phyloP scores from a whole-genome alignment of 1,139 yeast species.

The Arxiozyma bovina region DNA sequence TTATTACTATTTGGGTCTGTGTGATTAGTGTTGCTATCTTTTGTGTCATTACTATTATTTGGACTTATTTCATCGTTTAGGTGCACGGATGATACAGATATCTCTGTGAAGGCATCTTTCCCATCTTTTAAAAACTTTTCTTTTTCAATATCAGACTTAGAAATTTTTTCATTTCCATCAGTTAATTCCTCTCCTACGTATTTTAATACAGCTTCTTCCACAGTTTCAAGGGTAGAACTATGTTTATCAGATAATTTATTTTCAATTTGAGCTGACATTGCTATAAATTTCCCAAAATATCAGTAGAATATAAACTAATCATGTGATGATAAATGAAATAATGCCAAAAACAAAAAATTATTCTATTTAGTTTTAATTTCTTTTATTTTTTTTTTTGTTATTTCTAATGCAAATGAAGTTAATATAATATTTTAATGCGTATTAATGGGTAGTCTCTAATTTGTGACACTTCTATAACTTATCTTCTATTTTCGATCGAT shows the following conservation, averaged over 20 bases:
- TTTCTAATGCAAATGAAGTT: too few species aligned
- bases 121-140: conserved; percentile 1
- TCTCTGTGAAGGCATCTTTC: background rate
- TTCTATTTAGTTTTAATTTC: too few species aligned
- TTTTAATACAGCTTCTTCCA: conserved; percentile 60
- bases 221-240: conserved; percentile 18
- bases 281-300: too few species aligned
- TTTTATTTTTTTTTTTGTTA: too few species aligned
- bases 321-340: background rate
- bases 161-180: conserved; percentile 22
- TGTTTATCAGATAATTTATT: background rate
- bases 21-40: conserved; percentile 11
- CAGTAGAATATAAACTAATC: background rate
- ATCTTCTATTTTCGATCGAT: too few species aligned
- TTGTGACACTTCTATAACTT: background rate
- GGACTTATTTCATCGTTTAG: background rate
- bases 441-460: background rate
- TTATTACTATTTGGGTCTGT: background rate
- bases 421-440: too few species aligned
- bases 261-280: background rate
- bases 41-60: conserved; percentile 14
- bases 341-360: too few species aligned
- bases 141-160: conserved; percentile 15
- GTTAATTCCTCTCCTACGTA: conserved; percentile 56
- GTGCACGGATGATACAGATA: background rate